These are phyloP conservation scores for Tylopilus sp. DNA, from an alignment of 1,284 basidiomycete genomes.

Conservation along the genomic window DNA sequence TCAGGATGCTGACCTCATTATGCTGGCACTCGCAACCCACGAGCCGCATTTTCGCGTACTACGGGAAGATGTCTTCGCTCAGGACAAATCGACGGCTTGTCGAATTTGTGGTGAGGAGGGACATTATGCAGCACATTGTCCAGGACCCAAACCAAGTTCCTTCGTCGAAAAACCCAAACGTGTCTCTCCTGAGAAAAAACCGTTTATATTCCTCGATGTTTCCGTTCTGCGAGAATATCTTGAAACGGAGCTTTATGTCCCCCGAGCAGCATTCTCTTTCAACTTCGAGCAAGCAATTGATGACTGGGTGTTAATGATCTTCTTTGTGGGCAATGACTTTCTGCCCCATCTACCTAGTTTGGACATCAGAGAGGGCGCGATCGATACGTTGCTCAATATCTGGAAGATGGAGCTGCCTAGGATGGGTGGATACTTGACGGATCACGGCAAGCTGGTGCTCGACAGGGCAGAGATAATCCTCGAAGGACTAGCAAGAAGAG, in stretches of 20 bases:
- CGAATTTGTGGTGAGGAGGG: slow-evolving; percentile 92
- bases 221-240: slow-evolving; percentile 95
- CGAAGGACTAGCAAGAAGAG: slow-evolving; percentile 86
- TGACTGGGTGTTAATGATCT: slow-evolving; percentile 99
- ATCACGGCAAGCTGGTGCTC: slow-evolving; percentile 89
- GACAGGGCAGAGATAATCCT: slow-evolving; percentile 89
- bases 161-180: slow-evolving; percentile 61
- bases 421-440: slow-evolving; percentile 97
- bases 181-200: slow-evolving; percentile 80
- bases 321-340: slow-evolving; percentile 99
- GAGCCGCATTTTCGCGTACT: slow-evolving; percentile 97
- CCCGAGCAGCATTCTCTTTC: slow-evolving; percentile 81
- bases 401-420: slow-evolving; percentile 91
- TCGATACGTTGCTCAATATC: slow-evolving; percentile 93
- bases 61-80: slow-evolving; percentile 95
- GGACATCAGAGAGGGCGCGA: slow-evolving; percentile 98
- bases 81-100: slow-evolving; percentile 79
- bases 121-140: slow-evolving; percentile 93
- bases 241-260: slow-evolving; percentile 88
- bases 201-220: slow-evolving; percentile 99
- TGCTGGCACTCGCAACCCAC: slow-evolving; percentile 97
- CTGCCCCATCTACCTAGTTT: slow-evolving; percentile 95
- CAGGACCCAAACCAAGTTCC: slow-evolving; percentile 64
- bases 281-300: slow-evolving; percentile 96
- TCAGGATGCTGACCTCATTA: slow-evolving; percentile 99